Evolutionary conservation across 202 grass and related monocot genomes (phyloP).

Genomic region (Zizania palustris): DNA sequence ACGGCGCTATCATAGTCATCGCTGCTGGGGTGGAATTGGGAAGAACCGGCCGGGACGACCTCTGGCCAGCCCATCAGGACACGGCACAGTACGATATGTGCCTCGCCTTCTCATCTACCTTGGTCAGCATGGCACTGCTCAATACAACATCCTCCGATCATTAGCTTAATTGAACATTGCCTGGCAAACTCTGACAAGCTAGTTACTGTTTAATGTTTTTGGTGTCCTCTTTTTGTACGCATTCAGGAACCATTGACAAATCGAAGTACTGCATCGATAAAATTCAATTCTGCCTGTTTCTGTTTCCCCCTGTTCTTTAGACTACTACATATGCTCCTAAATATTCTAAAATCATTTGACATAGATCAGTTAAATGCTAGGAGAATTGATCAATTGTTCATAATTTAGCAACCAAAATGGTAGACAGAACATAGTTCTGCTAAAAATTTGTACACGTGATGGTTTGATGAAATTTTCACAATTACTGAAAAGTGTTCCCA

Average conservation of each 20-base stretch:
- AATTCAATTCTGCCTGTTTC: conserved; percentile 17
- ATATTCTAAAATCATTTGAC: not conserved
- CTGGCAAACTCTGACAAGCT: not conserved
- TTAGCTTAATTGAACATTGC: conserved; percentile 1
- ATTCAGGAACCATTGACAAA: not conserved
- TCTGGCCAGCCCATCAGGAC: conserved; percentile 73
- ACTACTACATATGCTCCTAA: conserved; percentile 6
- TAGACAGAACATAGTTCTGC: not conserved
- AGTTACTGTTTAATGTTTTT: conserved; percentile 9
- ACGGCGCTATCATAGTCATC: conserved; percentile 65
- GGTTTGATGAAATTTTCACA: not conserved
- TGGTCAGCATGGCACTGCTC: conserved; percentile 58
- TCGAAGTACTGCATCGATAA: conserved; percentile 1
- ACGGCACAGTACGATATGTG: conserved; percentile 80
- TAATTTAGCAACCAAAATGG: not conserved
- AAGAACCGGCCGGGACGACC: conserved; percentile 54
- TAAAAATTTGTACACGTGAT: not conserved
- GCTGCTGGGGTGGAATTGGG: conserved; percentile 62
- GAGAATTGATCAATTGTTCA: not conserved
- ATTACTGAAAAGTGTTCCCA: not conserved
- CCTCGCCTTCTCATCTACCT: conserved; percentile 58
- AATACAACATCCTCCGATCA: not conserved
- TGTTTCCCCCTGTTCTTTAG: not conserved
- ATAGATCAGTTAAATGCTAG: conserved; percentile 9
- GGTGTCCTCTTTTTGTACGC: not conserved